Evolutionary conservation across 2,329 filamentous ascomycete species (phyloP), one percentile per base, ranked within the genome.

Genomic region (Alternaria sp.): DNA sequence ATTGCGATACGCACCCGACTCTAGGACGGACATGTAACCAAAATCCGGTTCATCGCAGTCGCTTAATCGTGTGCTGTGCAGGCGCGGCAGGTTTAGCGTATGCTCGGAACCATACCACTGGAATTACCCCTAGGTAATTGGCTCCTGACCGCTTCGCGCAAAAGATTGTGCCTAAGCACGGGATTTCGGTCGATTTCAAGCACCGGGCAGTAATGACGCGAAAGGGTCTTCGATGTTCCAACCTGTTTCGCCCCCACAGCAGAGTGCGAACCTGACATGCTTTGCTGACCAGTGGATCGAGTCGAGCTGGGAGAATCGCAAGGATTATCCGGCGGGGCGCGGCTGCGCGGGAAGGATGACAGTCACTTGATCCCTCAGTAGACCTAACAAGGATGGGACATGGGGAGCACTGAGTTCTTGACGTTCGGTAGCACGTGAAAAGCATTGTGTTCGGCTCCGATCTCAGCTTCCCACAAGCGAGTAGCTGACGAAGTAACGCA

Each of bases 291-390:
- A 66, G 65, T 65, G 64, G 67, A 64, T 59, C 55, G 53, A 52
- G 57, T 59, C 57, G 53, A 52, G 55, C 61, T 57, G 65, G 58
- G 56, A 59, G 58, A 62, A 41, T 60, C 67, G 59, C 69, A 66
- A 66, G 71, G 69, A 59, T 69, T 28, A 56, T 57, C 60, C 60
- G 59, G 63, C 61, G 68, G 73, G 68, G 66, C 60, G 61, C 65
- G 70, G 67, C 58, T 66, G 64, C 53, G 66, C 74, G 73, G 74
- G 74, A 76, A 76, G 74, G 74, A 77, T 74, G 70, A 57, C 52
- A 63, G 64, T 70, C 67, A 70, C 62, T 69, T 68, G 68, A 69
- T 68, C 59, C 60, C 66, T 64, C 58, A 44, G 38, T 57, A n/a
- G 25, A 44, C 27, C 25, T 46, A 41, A 28, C 48, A 54, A 50